Percentiles rank a stretch among this genome's conserved stretches.
phyloP scores from a whole-genome alignment of 2,329 filamentous ascomycete species.

The Thermothelomyces thermophilus region DNA sequence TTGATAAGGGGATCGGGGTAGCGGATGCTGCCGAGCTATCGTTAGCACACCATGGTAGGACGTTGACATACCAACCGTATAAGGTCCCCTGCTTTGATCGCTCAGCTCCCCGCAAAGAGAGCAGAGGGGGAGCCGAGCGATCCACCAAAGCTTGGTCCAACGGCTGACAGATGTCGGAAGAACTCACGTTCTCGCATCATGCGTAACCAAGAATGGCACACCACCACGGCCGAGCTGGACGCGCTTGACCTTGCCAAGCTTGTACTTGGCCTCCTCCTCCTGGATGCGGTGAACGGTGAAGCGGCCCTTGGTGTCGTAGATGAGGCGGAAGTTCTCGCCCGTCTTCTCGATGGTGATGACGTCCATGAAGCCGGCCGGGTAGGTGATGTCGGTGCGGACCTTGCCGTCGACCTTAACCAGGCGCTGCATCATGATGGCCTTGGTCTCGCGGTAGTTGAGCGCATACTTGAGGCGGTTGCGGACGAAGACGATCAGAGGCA shows the following conservation, averaged over 20 bases:
- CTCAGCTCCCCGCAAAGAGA: neutral
- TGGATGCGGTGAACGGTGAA: constrained; percentile 99
- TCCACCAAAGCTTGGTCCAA: constrained; percentile 98
- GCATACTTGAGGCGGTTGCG: constrained; percentile 98
- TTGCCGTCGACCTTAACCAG: constrained; percentile 99
- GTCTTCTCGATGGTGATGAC: constrained; percentile 99
- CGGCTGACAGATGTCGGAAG: constrained; percentile 98
- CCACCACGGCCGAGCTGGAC: constrained; percentile 98
- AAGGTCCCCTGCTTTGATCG: constrained; percentile 34
- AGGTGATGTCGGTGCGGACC: constrained; percentile 97
- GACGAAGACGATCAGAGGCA: constrained; percentile 98
- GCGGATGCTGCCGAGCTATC: constrained; percentile 66
- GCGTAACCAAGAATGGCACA: constrained; percentile 99
- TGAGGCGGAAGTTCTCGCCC: constrained; percentile 98
- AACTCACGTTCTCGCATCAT: constrained; percentile 99
- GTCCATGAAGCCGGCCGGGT: constrained; percentile 98
- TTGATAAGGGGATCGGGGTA: constrained; percentile 98
- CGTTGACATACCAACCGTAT: constrained; percentile 49
- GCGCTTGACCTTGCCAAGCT: constrained; percentile 99
- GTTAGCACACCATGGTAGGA: constrained; percentile 36
- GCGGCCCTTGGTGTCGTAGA: constrained; percentile 99
- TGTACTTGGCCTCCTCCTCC: constrained; percentile 98
- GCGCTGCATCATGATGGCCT: constrained; percentile 98
- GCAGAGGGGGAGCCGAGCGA: constrained; percentile 10
- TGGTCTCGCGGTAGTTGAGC: constrained; percentile 96